Base-by-base conservation (phyloP, 225 moss, liverwort and hornwort genomes). In the Takakia lepidozioides region DNA sequence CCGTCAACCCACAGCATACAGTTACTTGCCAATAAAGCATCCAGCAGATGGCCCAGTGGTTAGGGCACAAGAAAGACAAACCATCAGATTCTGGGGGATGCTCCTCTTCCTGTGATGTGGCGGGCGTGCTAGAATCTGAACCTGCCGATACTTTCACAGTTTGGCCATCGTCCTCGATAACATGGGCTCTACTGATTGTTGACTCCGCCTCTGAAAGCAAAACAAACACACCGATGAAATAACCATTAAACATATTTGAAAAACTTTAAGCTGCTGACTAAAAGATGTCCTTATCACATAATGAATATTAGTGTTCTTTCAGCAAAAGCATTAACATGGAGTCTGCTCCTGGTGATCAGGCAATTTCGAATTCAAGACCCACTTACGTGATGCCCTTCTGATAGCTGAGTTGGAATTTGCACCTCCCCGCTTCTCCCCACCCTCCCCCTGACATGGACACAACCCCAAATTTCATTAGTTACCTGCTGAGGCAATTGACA, bases 341-440 rank as follows among this genome's bases (percentile, higher is more conserved):
- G 19, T 16, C 8, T 41, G 41, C 41, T 17, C 17, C 20, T 17
- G 0, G 41, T 41, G n/a, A 9, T 14, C 19, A 41, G 16, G 41
- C 20, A 41, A 17, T 41, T 41, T 4, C 41, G n/a, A n/a, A 19
- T 41, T 14, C 8, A n/a, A 40, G 2, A 1, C 7, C 18, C 16
- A 67, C 71, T 71, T 43, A 71, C 76, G 76, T 56, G 76, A 76
- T 54, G 76, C 76, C 67, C 41, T 71, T 46, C 71, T 57, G 8
- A 71, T 53, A 13, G 71, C 71, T 19, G 60, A 22, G 54, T 60
- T 67, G 21, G 76, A 67, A 32, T 67, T 71, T 27, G 4, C 60
- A 11, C 60, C 63, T 64, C 63, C 52, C 40, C 37, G 13, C 52
- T 76, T 76, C 8, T 71, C 67, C 10, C 67, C 71, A 11, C 64